Evolutionary conservation across 2,329 filamentous ascomycete genomes (phyloP), one percentile per base, ranked within the genome.

Genomic region (Ceratocystiopsis brevicomis): DNA sequence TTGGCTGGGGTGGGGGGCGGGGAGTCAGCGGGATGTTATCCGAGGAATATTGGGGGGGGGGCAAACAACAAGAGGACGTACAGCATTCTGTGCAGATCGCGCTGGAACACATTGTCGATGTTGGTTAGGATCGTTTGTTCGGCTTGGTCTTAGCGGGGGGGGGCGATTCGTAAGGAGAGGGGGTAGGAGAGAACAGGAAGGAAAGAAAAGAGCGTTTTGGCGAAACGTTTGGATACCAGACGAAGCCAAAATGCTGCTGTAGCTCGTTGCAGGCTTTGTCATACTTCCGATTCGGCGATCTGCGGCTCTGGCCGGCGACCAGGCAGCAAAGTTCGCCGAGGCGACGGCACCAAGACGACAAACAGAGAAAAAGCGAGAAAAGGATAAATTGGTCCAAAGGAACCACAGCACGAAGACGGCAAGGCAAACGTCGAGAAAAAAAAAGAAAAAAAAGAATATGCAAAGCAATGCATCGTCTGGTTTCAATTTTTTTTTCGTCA

Each of bases 1-100:
- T 66, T 68, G 25, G 61, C 66, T 69, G 45, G 15, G 32, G 18
- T 21, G n/a, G n/a, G n/a, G n/a, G n/a, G n/a, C n/a, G n/a, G n/a
- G n/a, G n/a, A n/a, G n/a, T n/a, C n/a, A n/a, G n/a, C n/a, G n/a
- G n/a, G n/a, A n/a, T 21, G 25, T 30, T 8, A 30, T n/a, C n/a
- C n/a, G n/a, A n/a, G n/a, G 25, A 8, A 30, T n/a, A n/a, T n/a
- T n/a, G 51, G 45, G 40, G 50, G 48, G 50, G 47, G 50, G 53
- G 10, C 47, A 48, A 36, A 49, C 35, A 34, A 49, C 13, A 12
- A 39, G 19, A 19, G 34, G 6, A 52, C 62, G 53, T 51, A 65
- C 63, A 60, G 56, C 63, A 66, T 16, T 55, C 61, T 19, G 59
- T 47, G 47, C 63, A 66, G 19, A 55, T 60, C 6, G 62, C 56